phyloP scores from a whole-genome alignment of 2,329 filamentous ascomycete genomes.

The Aspergillus floridensis region DNA sequence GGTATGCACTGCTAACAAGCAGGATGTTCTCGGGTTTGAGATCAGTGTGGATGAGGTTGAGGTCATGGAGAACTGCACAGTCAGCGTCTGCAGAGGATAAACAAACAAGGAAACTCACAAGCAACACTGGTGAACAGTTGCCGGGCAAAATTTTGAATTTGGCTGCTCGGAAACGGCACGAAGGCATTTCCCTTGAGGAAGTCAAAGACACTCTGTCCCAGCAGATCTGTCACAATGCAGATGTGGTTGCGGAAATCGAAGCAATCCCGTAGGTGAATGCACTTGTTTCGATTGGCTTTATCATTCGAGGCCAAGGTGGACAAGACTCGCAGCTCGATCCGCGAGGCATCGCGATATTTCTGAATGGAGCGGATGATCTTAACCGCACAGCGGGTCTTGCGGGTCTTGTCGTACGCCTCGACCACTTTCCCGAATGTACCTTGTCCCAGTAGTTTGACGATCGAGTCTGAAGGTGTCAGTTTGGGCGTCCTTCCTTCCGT shows the following conservation, averaged over 20 bases:
- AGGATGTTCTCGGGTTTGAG: slow-evolving; percentile 68
- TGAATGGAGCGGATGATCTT: slow-evolving; percentile 98
- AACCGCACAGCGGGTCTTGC: slow-evolving; percentile 80
- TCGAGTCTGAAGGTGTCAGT: slow-evolving; percentile 63
- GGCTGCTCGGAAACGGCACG: slow-evolving; percentile 95
- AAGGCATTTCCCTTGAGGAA: slow-evolving; percentile 95
- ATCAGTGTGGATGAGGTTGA: slow-evolving; percentile 93
- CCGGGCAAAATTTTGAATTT: slow-evolving; percentile 94
- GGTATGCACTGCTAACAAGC: slow-evolving; percentile 62
- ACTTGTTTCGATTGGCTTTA: slow-evolving; percentile 85
- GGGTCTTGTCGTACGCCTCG: slow-evolving; percentile 77
- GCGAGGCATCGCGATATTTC: slow-evolving; percentile 93
- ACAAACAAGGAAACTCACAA: slow-evolving; percentile 63
- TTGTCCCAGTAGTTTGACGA: slow-evolving; percentile 85
- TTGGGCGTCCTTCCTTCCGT: slow-evolving; percentile 2
- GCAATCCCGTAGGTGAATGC: slow-evolving; percentile 93
- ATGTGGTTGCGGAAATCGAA: slow-evolving; percentile 98
- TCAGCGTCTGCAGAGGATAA: not conserved
- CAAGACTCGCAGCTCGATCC: slow-evolving; percentile 89
- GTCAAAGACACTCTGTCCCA: slow-evolving; percentile 96
- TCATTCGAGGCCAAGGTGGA: slow-evolving; percentile 92
- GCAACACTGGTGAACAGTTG: slow-evolving; percentile 98
- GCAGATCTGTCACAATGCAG: slow-evolving; percentile 73
- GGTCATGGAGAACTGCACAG: slow-evolving; percentile 79
- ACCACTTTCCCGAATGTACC: slow-evolving; percentile 99